Conservation (phyloP, 2,329 filamentous ascomycete species). For the Tolypocladium endophyticum region DNA sequence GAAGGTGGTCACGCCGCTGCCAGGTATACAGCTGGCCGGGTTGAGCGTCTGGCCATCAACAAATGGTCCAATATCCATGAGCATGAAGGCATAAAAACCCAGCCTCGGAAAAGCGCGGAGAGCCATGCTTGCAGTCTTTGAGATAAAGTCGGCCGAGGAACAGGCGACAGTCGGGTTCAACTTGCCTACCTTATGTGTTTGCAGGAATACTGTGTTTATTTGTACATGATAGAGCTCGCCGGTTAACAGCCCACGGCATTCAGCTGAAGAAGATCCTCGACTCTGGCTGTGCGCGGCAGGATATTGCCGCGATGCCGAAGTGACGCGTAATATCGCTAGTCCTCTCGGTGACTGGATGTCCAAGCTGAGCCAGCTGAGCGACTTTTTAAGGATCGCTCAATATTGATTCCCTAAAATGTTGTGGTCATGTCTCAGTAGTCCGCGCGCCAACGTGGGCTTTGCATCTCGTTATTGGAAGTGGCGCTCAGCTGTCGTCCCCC, state of each 20-base stretch:
- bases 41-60: neutral
- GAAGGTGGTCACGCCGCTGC: neutral
- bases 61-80: neutral
- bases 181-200: too few species aligned
- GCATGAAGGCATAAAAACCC: neutral
- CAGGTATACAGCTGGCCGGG: neutral
- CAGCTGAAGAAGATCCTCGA: neutral
- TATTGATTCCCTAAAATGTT: neutral
- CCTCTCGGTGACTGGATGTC: neutral
- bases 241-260: neutral
- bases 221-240: neutral
- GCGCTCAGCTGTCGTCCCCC: neutral
- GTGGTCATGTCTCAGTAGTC: neutral
- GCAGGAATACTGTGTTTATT: neutral
- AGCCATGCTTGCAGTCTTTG: neutral
- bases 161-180: too few species aligned
- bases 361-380: neutral
- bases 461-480: neutral
- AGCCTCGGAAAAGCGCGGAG: neutral
- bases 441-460: neutral
- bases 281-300: neutral
- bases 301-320: neutral
- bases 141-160: neutral
- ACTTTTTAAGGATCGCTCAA: neutral
- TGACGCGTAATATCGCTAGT: neutral